Conservation (phyloP, 2,329 filamentous ascomycete genomes). For the Cladophialophora bantiana region DNA sequence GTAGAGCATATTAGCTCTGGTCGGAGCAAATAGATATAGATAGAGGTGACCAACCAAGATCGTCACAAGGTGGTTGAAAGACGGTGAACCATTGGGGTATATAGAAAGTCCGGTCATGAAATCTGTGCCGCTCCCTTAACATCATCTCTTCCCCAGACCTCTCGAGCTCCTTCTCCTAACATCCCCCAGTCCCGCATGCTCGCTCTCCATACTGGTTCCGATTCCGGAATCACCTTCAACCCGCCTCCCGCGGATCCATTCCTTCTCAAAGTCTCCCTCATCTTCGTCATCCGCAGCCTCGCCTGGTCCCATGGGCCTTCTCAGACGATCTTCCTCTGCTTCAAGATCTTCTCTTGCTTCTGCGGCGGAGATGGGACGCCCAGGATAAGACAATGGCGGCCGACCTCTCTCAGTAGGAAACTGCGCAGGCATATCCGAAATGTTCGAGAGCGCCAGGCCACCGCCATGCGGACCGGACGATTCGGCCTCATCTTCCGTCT, state of each 20-base stretch:
- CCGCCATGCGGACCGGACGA: conserved; percentile 12
- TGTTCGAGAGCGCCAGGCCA: conserved; percentile 22
- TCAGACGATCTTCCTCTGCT: conserved; percentile 18
- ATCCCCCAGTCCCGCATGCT: conserved; percentile 27
- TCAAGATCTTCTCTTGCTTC: conserved; percentile 11
- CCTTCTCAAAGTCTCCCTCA: conserved; percentile 42
- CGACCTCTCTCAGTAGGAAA: conserved; percentile 28
- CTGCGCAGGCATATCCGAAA: conserved; percentile 28
- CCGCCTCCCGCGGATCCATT: conserved; percentile 32
- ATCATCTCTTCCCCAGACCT: conserved; percentile 9
- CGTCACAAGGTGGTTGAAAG: not conserved
- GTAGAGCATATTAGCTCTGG: not conserved
- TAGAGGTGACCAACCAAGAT: not conserved
- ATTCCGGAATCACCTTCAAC: conserved; percentile 57
- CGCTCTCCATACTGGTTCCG: conserved; percentile 59
- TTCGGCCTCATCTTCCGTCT: conserved; percentile 41
- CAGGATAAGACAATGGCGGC: conserved; percentile 41
- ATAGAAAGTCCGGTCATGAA: not conserved
- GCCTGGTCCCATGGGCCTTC: conserved; percentile 25
- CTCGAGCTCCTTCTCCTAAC: conserved; percentile 34
- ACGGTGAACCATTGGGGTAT: not conserved
- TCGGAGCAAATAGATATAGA: not conserved
- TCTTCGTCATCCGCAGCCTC: conserved; percentile 39
- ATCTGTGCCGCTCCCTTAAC: not conserved
- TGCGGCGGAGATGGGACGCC: not conserved